Base-by-base conservation (phyloP, 805 yeast genomes). In the Saturnispora gosingensis region DNA sequence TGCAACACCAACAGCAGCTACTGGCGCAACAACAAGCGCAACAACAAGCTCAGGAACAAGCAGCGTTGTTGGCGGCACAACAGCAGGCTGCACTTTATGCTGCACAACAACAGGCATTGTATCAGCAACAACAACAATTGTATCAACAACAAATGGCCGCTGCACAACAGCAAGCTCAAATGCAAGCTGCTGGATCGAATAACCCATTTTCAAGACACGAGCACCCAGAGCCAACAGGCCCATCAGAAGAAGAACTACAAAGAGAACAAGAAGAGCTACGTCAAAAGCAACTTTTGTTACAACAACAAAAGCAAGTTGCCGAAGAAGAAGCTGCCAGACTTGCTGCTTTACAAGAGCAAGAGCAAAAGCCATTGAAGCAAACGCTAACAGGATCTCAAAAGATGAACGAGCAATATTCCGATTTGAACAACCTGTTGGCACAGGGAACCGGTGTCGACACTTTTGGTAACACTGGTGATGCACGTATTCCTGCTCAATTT, bases 381-480 rank as follows among this genome's bases (percentile, higher is more conserved):
- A 72, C 73, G 3, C 67, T 73, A 48, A 77, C 83, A 1, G 83
- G 83, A 5, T 72, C 77, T 27, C 78, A 77, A 60, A 71, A 68
- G 53, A 75, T 80, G 61, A 76, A 79, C 54, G 80, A 78, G 44
- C 73, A 77, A 61, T 69, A 78, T 74, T 72, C 88, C 55, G 90
- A 86, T 54, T 76, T 91, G 62, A 89, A 89, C 70, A 76, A 78
- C 50, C 73, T 90, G 50, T 72, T 91, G 57, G 88, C 93, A 11
- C 78, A 81, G 43, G 97, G 96, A 28, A 87, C 96, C 0, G 97
- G 96, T 32, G 73, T 88, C 52, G 99, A 90, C 70, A 90, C 97
- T 0, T 93, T 87, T 67, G 96, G 96, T 65, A 88, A 88, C 67
- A 81, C 85, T 16, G 96, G 96, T 50, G 83, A 80, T 20, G 67